These are phyloP conservation scores for Neonectria sp. DNA, from an alignment of 2,329 filamentous ascomycete species.

Conservation along the genomic window DNA sequence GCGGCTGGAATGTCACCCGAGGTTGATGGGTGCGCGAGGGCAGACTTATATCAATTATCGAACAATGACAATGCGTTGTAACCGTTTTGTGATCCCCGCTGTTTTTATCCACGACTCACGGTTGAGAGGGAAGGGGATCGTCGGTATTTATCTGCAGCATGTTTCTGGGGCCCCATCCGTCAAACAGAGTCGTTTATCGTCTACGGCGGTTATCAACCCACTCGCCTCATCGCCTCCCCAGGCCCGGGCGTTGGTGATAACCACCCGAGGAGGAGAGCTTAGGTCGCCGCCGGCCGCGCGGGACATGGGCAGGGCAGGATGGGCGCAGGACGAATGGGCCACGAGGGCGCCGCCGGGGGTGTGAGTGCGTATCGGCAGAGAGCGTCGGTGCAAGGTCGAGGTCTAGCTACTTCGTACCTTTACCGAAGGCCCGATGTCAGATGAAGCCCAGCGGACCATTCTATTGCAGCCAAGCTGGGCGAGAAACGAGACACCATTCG, in stretches of 20 bases:
- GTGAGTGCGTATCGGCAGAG: constrained; percentile 34
- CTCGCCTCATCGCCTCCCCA: constrained; percentile 32
- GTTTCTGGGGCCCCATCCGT: constrained; percentile 17
- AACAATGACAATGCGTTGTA: constrained; percentile 17
- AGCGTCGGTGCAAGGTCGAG: constrained; percentile 8
- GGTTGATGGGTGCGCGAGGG: constrained; percentile 20
- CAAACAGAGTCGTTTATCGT: constrained; percentile 19
- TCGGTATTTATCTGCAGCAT: constrained; percentile 39
- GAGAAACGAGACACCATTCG: constrained; percentile 21
- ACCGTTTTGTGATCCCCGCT: constrained; percentile 37
- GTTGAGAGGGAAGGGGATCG: constrained; percentile 34
- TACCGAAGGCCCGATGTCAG: constrained; percentile 1
- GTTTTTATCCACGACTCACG: constrained; percentile 23
- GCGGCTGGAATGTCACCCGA: constrained; percentile 28
- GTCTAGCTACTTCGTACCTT: not conserved
- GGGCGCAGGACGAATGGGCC: constrained; percentile 24
- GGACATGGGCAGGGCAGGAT: constrained; percentile 30
- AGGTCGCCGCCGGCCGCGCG: constrained; percentile 42
- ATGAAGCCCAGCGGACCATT: not conserved
- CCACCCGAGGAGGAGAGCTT: constrained; percentile 37
- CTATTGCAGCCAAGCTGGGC: not conserved
- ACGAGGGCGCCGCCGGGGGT: constrained; percentile 22
- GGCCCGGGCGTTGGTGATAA: constrained; percentile 42
- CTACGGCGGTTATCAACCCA: constrained; percentile 26
- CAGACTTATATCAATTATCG: constrained; percentile 19